Evolutionary conservation across 1,284 basidiomycete genomes (phyloP).

Genomic region (Marasmius tenuissimus): DNA sequence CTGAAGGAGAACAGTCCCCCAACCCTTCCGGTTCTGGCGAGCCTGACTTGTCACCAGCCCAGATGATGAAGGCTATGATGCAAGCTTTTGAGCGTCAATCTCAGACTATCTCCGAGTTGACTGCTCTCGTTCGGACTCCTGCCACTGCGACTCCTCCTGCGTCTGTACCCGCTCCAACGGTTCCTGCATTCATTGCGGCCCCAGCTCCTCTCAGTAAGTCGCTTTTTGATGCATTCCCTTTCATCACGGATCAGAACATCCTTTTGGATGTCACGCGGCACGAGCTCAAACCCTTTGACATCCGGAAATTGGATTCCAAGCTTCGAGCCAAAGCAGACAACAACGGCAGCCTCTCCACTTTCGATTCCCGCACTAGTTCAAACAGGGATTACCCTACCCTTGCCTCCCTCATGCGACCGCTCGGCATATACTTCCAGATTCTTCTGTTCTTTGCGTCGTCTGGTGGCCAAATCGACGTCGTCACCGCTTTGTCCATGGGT

Average conservation of each 20-base stretch:
- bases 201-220: not conserved
- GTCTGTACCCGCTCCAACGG: not conserved
- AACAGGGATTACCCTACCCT: conserved; percentile 18
- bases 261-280: conserved; percentile 9
- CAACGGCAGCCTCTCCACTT: not conserved
- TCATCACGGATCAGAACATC: not conserved
- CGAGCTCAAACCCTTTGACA: not conserved
- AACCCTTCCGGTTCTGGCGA: too few relatives aligned
- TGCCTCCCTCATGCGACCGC: conserved; percentile 16
- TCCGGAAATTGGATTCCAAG: conserved; percentile 1
- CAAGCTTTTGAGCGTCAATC: too few relatives aligned
- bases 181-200: not conserved
- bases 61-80: too few relatives aligned
- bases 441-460: conserved; percentile 9
- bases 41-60: too few relatives aligned
- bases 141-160: too few relatives aligned
- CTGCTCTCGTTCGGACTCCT: too few relatives aligned
- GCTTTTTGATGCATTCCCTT: not conserved
- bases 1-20: too few relatives aligned
- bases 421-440: not conserved
- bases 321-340: not conserved
- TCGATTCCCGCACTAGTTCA: not conserved
- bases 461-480: not conserved
- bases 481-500: not conserved
- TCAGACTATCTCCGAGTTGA: too few relatives aligned